phyloP scores from a whole-genome alignment of 257 asterid genomes.

The Ligustrum vulgare region DNA sequence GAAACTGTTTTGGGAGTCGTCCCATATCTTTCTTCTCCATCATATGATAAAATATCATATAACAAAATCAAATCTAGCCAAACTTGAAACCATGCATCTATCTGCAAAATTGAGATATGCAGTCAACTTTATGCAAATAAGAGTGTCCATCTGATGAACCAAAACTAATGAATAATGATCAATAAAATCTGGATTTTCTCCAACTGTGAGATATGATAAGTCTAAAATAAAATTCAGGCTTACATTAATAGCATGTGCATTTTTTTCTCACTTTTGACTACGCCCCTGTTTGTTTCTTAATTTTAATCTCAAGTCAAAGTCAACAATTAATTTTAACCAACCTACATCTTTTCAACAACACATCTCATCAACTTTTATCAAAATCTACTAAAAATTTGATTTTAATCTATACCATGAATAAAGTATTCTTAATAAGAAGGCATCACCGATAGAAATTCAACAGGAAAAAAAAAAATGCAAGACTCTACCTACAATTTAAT shows the following conservation, averaged over 20 bases:
- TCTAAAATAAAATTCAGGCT: not conserved
- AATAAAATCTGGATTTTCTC: not conserved
- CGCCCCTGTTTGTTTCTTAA: too few species aligned
- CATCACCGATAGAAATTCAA: conserved; percentile 3
- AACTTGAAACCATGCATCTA: not conserved
- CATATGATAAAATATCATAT: conserved; percentile 7
- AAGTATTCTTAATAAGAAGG: not conserved
- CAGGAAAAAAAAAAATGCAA: not conserved
- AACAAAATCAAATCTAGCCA: conserved; percentile 3
- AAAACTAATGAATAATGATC: not conserved
- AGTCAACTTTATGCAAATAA: conserved; percentile 7
- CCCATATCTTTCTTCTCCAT: conserved; percentile 36
- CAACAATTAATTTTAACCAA: too few species aligned
- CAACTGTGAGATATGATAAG: not conserved
- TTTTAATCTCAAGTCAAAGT: too few species aligned
- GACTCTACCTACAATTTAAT: not conserved
- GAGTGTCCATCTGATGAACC: not conserved
- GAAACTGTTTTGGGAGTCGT: conserved; percentile 21
- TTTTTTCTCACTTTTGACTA: not conserved
- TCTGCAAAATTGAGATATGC: conserved; percentile 21
- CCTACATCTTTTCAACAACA: too few species aligned
- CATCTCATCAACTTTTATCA: too few species aligned
- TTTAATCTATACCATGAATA: too few species aligned
- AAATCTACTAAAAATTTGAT: too few species aligned
- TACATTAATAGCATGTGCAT: conserved; percentile 6